A percentile compares a stretch with the other conserved stretches of the same genome.
These are phyloP conservation scores for Syncephalastrum contaminatum DNA, from an alignment of 371 early-diverging fungal species.

Conservation along the genomic window DNA sequence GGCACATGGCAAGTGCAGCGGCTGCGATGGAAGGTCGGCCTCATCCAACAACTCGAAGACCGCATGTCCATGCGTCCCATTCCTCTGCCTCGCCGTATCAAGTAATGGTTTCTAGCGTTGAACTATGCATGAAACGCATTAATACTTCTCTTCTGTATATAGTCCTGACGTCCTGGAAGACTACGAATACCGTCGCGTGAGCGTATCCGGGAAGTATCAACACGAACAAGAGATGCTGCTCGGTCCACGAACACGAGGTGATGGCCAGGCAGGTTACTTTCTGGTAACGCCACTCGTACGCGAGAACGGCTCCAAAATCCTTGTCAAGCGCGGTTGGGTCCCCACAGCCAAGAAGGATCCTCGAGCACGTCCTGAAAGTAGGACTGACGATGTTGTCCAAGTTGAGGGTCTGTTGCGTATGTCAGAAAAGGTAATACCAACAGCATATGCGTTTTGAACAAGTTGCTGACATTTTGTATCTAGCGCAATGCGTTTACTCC, in stretches of 20 bases:
- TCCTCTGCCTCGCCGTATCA: constrained; percentile 67
- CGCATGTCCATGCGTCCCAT: constrained; percentile 65
- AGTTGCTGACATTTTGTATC: background rate
- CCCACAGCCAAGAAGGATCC: constrained; percentile 66
- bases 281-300: constrained; percentile 84
- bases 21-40: constrained; percentile 83
- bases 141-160: constrained; percentile 2
- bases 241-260: constrained; percentile 77
- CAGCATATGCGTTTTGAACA: background rate
- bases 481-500: constrained; percentile 67
- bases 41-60: constrained; percentile 74
- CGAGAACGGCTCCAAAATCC: constrained; percentile 69
- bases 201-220: constrained; percentile 64
- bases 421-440: constrained; percentile 55
- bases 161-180: constrained; percentile 57
- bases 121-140: background rate
- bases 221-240: constrained; percentile 78
- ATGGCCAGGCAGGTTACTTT: constrained; percentile 78
- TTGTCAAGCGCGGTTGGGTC: constrained; percentile 92
- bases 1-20: constrained; percentile 93
- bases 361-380: constrained; percentile 53
- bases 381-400: constrained; percentile 51
- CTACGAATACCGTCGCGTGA: constrained; percentile 73
- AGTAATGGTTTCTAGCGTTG: constrained; percentile 32
- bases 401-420: constrained; percentile 65